Percentiles rank a stretch among this genome's conserved stretches.
These are phyloP conservation scores for Fusarium sp. DNA, from an alignment of 2,329 filamentous ascomycete genomes.

Conservation along the genomic window DNA sequence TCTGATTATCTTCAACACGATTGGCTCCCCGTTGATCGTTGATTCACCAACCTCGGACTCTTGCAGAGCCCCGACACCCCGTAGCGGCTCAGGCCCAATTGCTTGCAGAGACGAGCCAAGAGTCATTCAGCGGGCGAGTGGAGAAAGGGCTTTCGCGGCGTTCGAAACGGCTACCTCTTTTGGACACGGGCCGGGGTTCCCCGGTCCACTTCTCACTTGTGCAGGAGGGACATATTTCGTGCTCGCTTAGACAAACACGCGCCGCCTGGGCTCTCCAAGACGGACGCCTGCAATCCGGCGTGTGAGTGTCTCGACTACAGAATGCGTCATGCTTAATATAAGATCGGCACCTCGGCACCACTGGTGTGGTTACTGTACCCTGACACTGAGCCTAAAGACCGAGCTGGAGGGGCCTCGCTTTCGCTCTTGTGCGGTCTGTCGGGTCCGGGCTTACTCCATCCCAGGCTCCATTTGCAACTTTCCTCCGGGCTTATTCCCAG, in stretches of 20 bases:
- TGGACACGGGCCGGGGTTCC: slow-evolving; percentile 9
- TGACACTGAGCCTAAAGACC: not conserved
- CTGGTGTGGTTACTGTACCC: not conserved
- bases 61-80: slow-evolving; percentile 39
- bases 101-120: not conserved
- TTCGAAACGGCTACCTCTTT: slow-evolving; percentile 44
- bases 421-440: not conserved
- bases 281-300: slow-evolving; percentile 1
- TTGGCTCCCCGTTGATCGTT: not conserved
- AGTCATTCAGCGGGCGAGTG: slow-evolving; percentile 24
- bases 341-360: slow-evolving; percentile 32
- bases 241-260: slow-evolving; percentile 13
- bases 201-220: not conserved
- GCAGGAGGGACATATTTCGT: slow-evolving; percentile 8
- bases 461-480: not conserved
- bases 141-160: slow-evolving; percentile 7
- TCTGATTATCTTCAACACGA: slow-evolving; percentile 14
- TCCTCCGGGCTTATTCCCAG: slow-evolving; percentile 17
- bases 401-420: not conserved
- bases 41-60: slow-evolving; percentile 32
- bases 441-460: not conserved
- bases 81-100: slow-evolving; percentile 6
- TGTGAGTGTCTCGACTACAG: slow-evolving; percentile 3
- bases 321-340: slow-evolving; percentile 19
- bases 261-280: not conserved